phyloP scores from a whole-genome alignment of 805 yeast species.

The Candida michaelii region DNA sequence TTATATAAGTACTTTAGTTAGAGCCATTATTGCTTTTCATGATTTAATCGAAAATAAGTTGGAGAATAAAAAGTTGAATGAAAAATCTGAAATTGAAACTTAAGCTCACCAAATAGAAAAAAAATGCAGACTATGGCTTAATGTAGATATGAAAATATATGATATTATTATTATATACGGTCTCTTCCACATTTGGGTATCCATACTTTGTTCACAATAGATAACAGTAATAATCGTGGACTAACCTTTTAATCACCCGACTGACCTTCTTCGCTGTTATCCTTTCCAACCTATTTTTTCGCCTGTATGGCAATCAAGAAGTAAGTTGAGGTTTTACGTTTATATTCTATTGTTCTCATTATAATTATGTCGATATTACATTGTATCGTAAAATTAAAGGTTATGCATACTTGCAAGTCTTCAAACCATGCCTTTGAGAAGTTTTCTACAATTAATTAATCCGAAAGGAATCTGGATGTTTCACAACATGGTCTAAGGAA shows the following conservation, averaged over 20 bases:
- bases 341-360: neutral
- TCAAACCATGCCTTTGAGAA: too few species aligned
- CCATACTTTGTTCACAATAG: too few species aligned
- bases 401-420: too few species aligned
- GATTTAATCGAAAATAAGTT: constrained; percentile 95
- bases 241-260: too few species aligned
- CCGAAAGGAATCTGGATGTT: too few species aligned
- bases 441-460: too few species aligned
- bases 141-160: neutral
- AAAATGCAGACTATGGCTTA: neutral
- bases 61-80: constrained; percentile 32
- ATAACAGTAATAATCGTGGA: too few species aligned
- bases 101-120: neutral
- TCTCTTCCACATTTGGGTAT: too few species aligned
- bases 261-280: too few species aligned
- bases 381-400: neutral
- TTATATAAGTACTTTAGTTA: constrained; percentile 82
- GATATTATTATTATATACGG: neutral
- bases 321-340: neutral
- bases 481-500: too few species aligned
- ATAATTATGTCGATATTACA: neutral
- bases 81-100: constrained; percentile 5
- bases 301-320: too few species aligned
- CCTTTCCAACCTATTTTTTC: too few species aligned
- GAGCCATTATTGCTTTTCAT: constrained; percentile 95